phyloP scores from a whole-genome alignment of 2,329 filamentous ascomycete species.

The Colletotrichum horii region DNA sequence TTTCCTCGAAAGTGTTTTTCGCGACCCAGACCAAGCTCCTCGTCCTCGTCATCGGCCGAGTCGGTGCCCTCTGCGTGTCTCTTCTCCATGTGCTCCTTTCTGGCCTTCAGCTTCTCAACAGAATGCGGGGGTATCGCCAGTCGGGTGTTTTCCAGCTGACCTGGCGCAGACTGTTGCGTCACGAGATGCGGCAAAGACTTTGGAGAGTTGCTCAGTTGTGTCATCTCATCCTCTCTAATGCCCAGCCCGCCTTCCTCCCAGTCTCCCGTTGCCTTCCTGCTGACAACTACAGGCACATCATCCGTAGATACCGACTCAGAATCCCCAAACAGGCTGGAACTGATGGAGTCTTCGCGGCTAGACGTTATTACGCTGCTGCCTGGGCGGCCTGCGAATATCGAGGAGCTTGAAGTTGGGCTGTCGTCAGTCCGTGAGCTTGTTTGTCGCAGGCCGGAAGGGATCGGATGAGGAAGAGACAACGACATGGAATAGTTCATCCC shows the following conservation, averaged over 20 bases:
- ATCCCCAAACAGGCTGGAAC: slow-evolving; percentile 87
- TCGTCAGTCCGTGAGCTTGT: slow-evolving; percentile 71
- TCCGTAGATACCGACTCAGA: slow-evolving; percentile 80
- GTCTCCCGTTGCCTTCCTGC: slow-evolving; percentile 75
- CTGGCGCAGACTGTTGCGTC: slow-evolving; percentile 70
- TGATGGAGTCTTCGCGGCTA: slow-evolving; percentile 87
- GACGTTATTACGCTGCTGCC: slow-evolving; percentile 79
- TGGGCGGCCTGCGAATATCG: slow-evolving; percentile 70
- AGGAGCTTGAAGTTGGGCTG: slow-evolving; percentile 83
- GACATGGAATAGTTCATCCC: slow-evolving; percentile 45
- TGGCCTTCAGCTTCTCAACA: slow-evolving; percentile 75
- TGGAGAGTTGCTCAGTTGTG: slow-evolving; percentile 37
- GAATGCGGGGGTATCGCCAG: slow-evolving; percentile 64
- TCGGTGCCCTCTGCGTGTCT: slow-evolving; percentile 76
- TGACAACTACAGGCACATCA: slow-evolving; percentile 77
- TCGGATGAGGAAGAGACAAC: slow-evolving; percentile 58
- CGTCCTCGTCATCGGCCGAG: slow-evolving; percentile 93
- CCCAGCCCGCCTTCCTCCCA: slow-evolving; percentile 82
- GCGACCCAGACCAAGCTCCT: slow-evolving; percentile 71
- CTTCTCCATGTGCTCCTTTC: slow-evolving; percentile 77
- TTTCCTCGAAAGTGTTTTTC: slow-evolving; percentile 59
- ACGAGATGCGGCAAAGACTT: slow-evolving; percentile 58
- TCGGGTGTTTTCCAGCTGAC: slow-evolving; percentile 58
- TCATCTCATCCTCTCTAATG: slow-evolving; percentile 69
- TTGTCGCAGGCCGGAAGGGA: slow-evolving; percentile 70